Evolutionary conservation across 73 alveolate genomes (phyloP), one percentile per base, ranked within the genome.

Genomic region (Paramecium primaurelia): DNA sequence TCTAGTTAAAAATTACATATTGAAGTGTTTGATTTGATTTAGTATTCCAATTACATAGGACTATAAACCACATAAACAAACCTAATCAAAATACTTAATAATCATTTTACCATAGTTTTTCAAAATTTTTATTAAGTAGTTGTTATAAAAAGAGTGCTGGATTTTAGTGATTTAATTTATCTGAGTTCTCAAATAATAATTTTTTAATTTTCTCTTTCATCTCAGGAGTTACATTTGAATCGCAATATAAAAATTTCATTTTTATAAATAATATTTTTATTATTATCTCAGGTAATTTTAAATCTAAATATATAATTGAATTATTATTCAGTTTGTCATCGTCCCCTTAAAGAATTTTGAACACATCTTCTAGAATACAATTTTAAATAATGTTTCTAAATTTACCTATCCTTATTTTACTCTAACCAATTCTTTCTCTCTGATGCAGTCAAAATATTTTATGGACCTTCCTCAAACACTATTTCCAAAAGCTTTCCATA

Each of bases 161-260:
- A 20, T 80, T 80, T 32, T 42, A 20, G 58, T 26, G 64, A 32
- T 25, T 25, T 26, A 80, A 49, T 42, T 47, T 25, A 25, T 80
- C 47, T 80, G 44, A 8, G 25, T 42, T 45, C 22, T 80, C 71
- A 26, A 18, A 25, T 25, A 80, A 80, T 47, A 80, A 80, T 49
- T 80, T 47, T 12, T 59, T 22, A 2, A 80, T 37, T 47, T 47
- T 42, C 2, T 80, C 44, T 64, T 80, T 20, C 75, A 80, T 45
- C 75, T 80, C 91, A 80, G 91, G 91, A 80, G 91, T 80, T 80
- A 80, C 91, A 47, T 47, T 80, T 80, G 91, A 26, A 80, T 80
- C 91, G 12, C 58, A 80, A 36, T 42, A 80, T 47, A 80, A 28
- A 80, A 80, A 80, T 18, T 18, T 54, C 69, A 54, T 54, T 54